Base-by-base conservation (phyloP, 805 yeast genomes). In the Spathaspora sp. region DNA sequence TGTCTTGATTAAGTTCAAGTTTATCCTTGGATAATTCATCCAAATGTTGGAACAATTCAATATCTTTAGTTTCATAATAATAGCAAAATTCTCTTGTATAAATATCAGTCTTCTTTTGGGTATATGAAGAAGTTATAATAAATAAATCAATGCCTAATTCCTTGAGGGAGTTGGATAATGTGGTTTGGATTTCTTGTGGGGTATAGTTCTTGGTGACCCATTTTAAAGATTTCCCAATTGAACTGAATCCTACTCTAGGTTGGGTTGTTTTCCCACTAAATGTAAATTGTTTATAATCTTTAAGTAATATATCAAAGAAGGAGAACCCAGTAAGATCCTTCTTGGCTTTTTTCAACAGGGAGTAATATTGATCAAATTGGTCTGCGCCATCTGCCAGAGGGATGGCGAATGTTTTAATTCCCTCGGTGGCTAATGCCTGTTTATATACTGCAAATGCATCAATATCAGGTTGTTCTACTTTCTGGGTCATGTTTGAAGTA, bases 221-320 rank as follows among this genome's bases (percentile, higher is more conserved):
- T 5, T 69, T 67, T 28, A 86, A 65, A 0, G 89, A 75, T 63
- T 81, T 85, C 2, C 86, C 88, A 9, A 86, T 69, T 0, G 97
- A 86, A 46, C 92, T 80, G 60, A 93, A 86, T 0, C 98, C 98
- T 11, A 90, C 73, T 1, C 63, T 63, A 9, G 60, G 58, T 16
- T 59, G 66, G 9, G 67, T 73, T 23, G 56, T 52, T 11, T 16
- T 35, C 3, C 40, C 14, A 11, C 14, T 35, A 49, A 75, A 74
- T 4, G 62, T 66, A 70, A 86, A 91, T 60, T 82, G 82, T 63
- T 93, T 93, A 68, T 88, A 93, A 64, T 93, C 99, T 65, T 91
- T 92, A 44, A 85, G 72, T 40, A 94, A 70, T 6, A 94, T 66
- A 48, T 90, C 96, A 5, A 58, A 58, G 5, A 83, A 65, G 1